phyloP scores from a whole-genome alignment of 345 rosid genomes.

The Litchi chinensis region DNA sequence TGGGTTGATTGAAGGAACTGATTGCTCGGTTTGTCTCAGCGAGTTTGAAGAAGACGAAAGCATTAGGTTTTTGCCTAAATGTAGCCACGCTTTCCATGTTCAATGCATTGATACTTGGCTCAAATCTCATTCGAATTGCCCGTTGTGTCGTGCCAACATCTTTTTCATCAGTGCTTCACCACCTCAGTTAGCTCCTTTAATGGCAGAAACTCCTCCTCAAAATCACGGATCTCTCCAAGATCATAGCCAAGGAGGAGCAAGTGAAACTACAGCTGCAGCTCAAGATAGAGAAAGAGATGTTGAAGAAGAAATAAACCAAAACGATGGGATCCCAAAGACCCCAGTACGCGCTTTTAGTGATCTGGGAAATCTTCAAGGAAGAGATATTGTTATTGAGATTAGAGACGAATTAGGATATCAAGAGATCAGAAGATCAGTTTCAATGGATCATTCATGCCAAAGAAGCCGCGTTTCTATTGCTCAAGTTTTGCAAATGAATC shows the following conservation, averaged over 20 bases:
- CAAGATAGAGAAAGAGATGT: constrained; percentile 22
- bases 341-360: constrained; percentile 43
- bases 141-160: constrained; percentile 78
- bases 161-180: constrained; percentile 36
- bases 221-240: constrained; percentile 23
- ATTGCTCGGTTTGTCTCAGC: constrained; percentile 88
- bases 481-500: constrained; percentile 39
- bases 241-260: constrained; percentile 5
- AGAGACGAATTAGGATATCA: constrained; percentile 29
- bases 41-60: constrained; percentile 78
- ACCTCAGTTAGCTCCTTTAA: constrained; percentile 29
- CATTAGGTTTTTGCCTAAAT: constrained; percentile 83
- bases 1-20: constrained; percentile 59
- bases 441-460: constrained; percentile 60
- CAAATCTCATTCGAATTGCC: constrained; percentile 81
- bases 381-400: constrained; percentile 43
- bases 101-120: constrained; percentile 94
- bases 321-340: constrained; percentile 27
- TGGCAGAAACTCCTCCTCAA: constrained; percentile 36
- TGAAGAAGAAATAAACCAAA: constrained; percentile 13
- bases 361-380: constrained; percentile 35
- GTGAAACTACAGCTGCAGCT: constrained; percentile 16
- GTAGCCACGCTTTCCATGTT: constrained; percentile 82
- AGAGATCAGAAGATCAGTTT: constrained; percentile 45
- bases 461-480: constrained; percentile 36